Evolutionary conservation across 805 yeast species (phyloP).

Genomic region (Sugiyamaella mastotermitis): DNA sequence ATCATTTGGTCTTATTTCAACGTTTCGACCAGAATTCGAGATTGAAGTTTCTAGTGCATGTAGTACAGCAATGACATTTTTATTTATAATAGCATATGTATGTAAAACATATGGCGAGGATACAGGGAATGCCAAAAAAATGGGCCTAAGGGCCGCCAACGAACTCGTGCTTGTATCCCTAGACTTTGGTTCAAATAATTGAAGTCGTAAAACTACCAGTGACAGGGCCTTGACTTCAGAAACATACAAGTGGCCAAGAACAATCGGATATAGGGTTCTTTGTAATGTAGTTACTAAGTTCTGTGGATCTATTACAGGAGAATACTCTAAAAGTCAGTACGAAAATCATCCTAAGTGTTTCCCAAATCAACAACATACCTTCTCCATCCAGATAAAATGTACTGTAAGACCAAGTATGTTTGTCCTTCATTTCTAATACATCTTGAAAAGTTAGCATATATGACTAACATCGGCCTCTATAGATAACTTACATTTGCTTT

Average conservation of each 20-base stretch:
- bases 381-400: constrained; percentile 25
- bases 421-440: constrained; percentile 43
- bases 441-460: constrained; percentile 1
- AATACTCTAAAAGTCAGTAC: constrained; percentile 19
- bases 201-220: constrained; percentile 55
- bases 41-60: constrained; percentile 56
- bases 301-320: constrained; percentile 42
- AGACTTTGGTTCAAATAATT: constrained; percentile 48
- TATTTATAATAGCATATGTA: constrained; percentile 26
- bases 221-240: constrained; percentile 62
- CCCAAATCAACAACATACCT: constrained; percentile 2
- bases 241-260: constrained; percentile 47
- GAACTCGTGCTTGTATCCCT: not conserved
- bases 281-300: constrained; percentile 44
- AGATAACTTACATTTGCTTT: constrained; percentile 43
- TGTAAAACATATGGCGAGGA: constrained; percentile 65
- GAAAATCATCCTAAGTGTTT: not conserved
- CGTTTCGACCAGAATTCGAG: constrained; percentile 39
- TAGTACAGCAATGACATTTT: constrained; percentile 47
- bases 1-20: constrained; percentile 33
- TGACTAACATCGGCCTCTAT: not conserved
- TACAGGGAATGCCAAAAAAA: constrained; percentile 59
- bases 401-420: constrained; percentile 33
- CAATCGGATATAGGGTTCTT: constrained; percentile 33
- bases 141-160: constrained; percentile 48